Percentiles rank a stretch among this genome's conserved stretches.
Conservation (phyloP, 2,329 filamentous ascomycete genomes). For the Fusarium udum region DNA sequence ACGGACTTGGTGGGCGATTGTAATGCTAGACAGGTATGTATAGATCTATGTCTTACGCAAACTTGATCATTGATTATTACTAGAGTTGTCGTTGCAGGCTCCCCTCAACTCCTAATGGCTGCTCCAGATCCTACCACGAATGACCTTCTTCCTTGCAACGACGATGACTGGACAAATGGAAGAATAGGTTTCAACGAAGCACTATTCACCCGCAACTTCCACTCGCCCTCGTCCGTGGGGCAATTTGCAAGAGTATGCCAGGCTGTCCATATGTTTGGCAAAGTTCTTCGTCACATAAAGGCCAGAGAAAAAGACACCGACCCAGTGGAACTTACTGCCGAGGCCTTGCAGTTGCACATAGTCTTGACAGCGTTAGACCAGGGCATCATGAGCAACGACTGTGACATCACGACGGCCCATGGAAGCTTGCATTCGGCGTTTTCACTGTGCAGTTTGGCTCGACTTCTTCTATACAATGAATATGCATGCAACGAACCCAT, state of each 20-base stretch:
- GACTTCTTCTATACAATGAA: neutral
- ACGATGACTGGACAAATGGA: neutral
- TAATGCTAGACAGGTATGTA: neutral
- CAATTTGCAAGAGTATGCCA: neutral
- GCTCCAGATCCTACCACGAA: neutral
- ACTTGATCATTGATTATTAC: neutral
- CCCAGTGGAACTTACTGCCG: neutral
- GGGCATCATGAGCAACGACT: neutral
- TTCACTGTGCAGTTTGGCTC: neutral
- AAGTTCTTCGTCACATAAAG: neutral
- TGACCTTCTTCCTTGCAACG: neutral
- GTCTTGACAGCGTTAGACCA: neutral
- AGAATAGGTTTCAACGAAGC: neutral
- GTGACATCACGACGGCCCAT: rapidly evolving
- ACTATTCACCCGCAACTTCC: neutral
- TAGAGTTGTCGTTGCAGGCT: neutral
- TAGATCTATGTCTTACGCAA: rapidly evolving
- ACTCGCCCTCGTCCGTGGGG: neutral
- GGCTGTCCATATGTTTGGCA: neutral
- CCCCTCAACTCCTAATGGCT: neutral
- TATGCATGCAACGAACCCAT: neutral
- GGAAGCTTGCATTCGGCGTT: neutral
- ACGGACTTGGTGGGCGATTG: neutral
- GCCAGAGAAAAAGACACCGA: neutral
- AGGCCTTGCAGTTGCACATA: neutral